Evolutionary conservation across 1,139 yeast genomes (phyloP).

Genomic region (Yamadazyma mexicana): DNA sequence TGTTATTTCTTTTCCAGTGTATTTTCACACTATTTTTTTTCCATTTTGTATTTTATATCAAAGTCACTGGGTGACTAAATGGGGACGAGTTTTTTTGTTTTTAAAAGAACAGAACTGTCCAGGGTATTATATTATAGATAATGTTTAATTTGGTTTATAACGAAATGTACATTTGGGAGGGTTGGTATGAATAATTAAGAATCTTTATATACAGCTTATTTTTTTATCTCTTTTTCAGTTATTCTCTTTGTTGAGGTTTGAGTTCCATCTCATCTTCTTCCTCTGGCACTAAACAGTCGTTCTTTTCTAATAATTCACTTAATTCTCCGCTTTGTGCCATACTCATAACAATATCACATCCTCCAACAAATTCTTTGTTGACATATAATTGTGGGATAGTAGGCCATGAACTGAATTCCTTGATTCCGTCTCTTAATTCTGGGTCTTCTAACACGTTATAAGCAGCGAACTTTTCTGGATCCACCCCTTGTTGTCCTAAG

Average conservation of each 20-base stretch:
- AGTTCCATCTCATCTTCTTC: conserved; percentile 42
- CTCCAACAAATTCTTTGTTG: conserved; percentile 87
- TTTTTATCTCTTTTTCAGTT: too few relatives aligned
- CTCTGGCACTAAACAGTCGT: conserved; percentile 77
- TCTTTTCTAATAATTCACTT: conserved; percentile 76
- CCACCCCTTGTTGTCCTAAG: conserved; percentile 95
- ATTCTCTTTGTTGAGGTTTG: conserved; percentile 40
- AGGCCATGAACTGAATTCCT: conserved; percentile 95
- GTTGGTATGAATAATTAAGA: background rate
- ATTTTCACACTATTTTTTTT: background rate
- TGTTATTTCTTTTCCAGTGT: background rate
- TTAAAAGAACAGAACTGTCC: background rate
- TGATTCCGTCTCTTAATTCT: conserved; percentile 89
- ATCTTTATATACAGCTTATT: conserved; percentile 1
- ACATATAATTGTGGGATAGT: conserved; percentile 79
- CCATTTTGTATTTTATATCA: background rate
- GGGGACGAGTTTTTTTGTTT: too few relatives aligned
- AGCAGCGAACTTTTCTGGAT: conserved; percentile 94
- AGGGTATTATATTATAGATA: conserved; percentile 6
- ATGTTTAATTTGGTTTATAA: background rate
- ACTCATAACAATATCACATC: conserved; percentile 90
- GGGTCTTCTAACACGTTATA: conserved; percentile 94
- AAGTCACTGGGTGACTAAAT: conserved; percentile 1
- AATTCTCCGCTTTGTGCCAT: conserved; percentile 95
- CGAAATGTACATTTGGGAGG: background rate